Conservation (phyloP, 257 asterid genomes). For the Solanum rostratum region DNA sequence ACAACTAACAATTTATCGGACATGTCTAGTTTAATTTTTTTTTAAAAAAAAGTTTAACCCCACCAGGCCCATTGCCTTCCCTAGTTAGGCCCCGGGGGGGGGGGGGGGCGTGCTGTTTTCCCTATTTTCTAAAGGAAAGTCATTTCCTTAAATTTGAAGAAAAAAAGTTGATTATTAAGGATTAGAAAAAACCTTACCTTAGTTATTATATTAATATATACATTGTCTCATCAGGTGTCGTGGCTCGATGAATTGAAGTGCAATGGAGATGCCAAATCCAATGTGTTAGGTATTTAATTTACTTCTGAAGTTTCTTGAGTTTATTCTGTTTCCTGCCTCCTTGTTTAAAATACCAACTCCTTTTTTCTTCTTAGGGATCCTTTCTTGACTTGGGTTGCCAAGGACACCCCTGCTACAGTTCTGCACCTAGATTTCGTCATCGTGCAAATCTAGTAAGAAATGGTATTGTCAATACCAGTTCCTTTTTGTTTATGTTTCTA, state of each 20-base stretch:
- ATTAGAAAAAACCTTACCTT: neutral
- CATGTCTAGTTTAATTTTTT: too few species aligned
- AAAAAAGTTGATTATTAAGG: neutral
- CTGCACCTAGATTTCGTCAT: neutral
- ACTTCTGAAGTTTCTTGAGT: neutral
- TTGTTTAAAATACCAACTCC: neutral
- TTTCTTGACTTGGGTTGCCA: neutral
- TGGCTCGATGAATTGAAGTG: slow-evolving; percentile 83
- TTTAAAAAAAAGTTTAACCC: too few species aligned
- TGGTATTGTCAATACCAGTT: neutral
- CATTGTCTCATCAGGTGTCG: slow-evolving; percentile 63
- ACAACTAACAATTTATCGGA: too few species aligned
- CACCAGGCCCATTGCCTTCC: too few species aligned
- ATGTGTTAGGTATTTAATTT: slow-evolving; percentile 22
- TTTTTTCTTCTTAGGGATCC: neutral
- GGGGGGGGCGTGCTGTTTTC: too few species aligned
- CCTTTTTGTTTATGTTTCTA: neutral
- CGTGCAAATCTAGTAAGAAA: neutral
- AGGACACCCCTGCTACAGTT: neutral
- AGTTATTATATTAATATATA: slow-evolving; percentile 1
- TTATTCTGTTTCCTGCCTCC: neutral
- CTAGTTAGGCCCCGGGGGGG: too few species aligned
- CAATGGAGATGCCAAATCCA: neutral
- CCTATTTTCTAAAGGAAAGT: too few species aligned
- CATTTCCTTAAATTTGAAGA: too few species aligned